Evolutionary conservation across 129 eudicot genomes (phyloP), one percentile per base, ranked within the genome.

Genomic region (Deinandra increscens): DNA sequence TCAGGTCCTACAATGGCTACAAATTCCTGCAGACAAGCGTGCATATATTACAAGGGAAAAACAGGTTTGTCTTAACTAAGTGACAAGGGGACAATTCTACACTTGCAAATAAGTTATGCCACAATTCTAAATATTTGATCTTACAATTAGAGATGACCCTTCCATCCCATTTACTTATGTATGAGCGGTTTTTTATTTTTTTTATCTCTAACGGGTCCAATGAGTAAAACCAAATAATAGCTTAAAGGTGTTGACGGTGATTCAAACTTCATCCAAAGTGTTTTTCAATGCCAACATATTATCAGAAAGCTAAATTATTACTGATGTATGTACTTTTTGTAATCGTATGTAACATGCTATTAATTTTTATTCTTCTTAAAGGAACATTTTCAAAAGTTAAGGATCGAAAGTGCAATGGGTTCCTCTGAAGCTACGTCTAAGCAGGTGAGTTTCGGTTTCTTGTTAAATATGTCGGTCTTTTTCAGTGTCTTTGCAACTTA

Each of bases 351-450:
- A 26, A 26, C 31, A 26, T 3, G 31, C 31, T 26, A 26, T 26
- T 26, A 26, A 26, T 26, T 26, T 26, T 1, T 26, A 26, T 26
- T 26, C 3, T 55, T 44, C 46, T 8, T 66, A 4, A 55, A 92
- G 95, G 96, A 92, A 79, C 86, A 92, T 81, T 92, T 92, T 68
- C 96, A 89, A 78, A 92, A 89, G 78, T 80, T 86, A 64, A 75
- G 96, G 75, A 84, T 92, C 12, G 98, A 92, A 80, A 89, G 38
- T 18, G 96, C 96, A 36, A 92, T 92, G 98, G 81, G 86, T 78
- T 86, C 98, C 18, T 92, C 98, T n/a, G 82, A 68, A 43, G 79
- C 98, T 44, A 92, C 96, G 9, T 26, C 90, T 66, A 92, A 92
- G 81, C 98, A 89, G 96, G 98, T 85, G 67, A 65, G 36, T 41